Evolutionary conservation across 2,329 filamentous ascomycete species (phyloP), one percentile per base, ranked within the genome.

Genomic region (Amauroascus niger): DNA sequence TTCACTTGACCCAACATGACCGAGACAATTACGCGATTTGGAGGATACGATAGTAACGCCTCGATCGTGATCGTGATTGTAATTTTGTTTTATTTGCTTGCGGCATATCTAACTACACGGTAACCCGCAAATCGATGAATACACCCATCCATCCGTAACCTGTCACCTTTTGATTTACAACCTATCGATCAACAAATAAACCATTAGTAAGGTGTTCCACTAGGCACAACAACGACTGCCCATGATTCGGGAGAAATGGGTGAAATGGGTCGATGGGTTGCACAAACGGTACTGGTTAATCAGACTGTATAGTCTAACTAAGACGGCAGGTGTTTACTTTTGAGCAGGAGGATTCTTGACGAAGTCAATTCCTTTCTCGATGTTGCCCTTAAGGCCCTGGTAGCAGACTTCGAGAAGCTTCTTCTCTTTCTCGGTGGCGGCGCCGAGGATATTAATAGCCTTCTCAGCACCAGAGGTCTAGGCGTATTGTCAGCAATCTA

Each of bases 281-380:
- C 51, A 53, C 45, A 53, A 53, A 53, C 51, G 51, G 51, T 48
- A 44, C 2, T 48, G 33, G 16, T 41, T 20, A 45, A 53, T 39
- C 51, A 48, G 44, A 48, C 51, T 33, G 9, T 32, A 43, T 24
- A 46, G 51, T 48, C 44, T 40, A 47, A 47, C 28, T 41, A 52
- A 53, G 33, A 44, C 45, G 51, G 37, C 51, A 52, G 50, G 50
- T 52, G 41, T 28, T 87, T 82, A 90, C 87, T 90, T 90, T 82
- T 88, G 82, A 69, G 44, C 44, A 30, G 88, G 86, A 70, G 87
- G 82, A 79, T 85, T 90, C 77, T 87, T 79, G 73, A 84, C 84
- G 70, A 97, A 98, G 69, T 84, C 82, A 68, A 96, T 78, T 69
- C 93, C 93, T 83, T 97, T 96, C 67, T 81, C 76, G 70, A 98